These are phyloP conservation scores for Lobosporangium transversale DNA, from an alignment of 192 early-diverging fungal genomes.

Conservation along the genomic window DNA sequence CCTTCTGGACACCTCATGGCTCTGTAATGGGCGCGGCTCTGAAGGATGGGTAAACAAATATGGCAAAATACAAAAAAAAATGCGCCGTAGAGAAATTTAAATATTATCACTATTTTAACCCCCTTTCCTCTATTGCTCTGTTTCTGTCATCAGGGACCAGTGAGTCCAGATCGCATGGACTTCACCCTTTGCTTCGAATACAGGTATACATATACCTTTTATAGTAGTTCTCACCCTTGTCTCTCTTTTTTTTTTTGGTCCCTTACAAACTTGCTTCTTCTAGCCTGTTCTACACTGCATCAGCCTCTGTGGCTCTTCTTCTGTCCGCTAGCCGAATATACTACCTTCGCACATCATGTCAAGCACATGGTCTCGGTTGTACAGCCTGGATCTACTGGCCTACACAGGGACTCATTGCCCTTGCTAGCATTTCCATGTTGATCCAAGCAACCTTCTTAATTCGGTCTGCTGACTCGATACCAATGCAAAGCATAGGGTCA, in stretches of 20 bases:
- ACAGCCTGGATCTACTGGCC: conserved; percentile 48
- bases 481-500: conserved; percentile 2
- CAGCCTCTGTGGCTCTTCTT: not conserved
- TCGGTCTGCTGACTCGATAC: not conserved
- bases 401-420: conserved; percentile 8
- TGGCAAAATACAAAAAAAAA: too few species aligned
- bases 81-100: too few species aligned
- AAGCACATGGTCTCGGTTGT: conserved; percentile 22
- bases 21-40: conserved; percentile 1
- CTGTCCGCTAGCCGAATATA: conserved; percentile 1
- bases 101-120: too few species aligned
- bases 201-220: conserved; percentile 9
- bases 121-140: not conserved
- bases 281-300: conserved; percentile 10
- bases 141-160: conserved; percentile 18
- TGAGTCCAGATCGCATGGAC: conserved; percentile 20
- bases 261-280: not conserved
- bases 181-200: conserved; percentile 47
- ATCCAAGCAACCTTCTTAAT: not conserved
- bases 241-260: not conserved
- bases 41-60: conserved; percentile 21
- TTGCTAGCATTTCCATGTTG: conserved; percentile 2
- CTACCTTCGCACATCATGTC: conserved; percentile 5
- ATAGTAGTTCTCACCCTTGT: not conserved
- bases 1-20: too few species aligned